Conservation (phyloP, 2,329 filamentous ascomycete species). For the Penicillium aurantiogriseum region DNA sequence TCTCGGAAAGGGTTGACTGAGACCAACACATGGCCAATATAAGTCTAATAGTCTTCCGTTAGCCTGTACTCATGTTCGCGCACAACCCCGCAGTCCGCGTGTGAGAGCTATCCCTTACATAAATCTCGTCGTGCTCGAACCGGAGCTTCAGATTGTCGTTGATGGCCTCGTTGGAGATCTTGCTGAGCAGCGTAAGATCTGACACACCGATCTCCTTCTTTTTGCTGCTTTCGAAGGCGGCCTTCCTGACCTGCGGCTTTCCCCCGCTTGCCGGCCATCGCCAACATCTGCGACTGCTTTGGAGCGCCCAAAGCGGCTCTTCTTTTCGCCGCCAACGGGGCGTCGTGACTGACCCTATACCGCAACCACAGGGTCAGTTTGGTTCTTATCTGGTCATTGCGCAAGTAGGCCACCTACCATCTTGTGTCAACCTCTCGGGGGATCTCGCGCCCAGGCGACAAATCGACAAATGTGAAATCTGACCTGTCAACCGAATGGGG, state of each 20-base stretch:
- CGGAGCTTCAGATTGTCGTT: constrained; percentile 99
- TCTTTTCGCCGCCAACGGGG: constrained; percentile 44
- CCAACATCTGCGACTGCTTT: constrained; percentile 44
- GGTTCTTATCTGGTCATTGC: background rate
- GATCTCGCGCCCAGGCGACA: constrained; percentile 33
- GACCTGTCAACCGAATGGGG: constrained; percentile 23
- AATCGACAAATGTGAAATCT: constrained; percentile 29
- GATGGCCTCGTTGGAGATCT: constrained; percentile 98
- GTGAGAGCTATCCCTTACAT: constrained; percentile 53
- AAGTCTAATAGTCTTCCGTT: constrained; percentile 59
- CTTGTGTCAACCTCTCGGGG: constrained; percentile 31
- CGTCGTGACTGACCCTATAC: constrained; percentile 45
- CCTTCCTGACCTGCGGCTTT: constrained; percentile 81
- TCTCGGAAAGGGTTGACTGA: constrained; percentile 98
- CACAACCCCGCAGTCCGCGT: constrained; percentile 16
- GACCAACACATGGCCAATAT: constrained; percentile 98
- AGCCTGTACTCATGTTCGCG: constrained; percentile 16
- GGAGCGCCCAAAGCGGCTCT: constrained; percentile 44
- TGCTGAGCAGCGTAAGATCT: constrained; percentile 94
- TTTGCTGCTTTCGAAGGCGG: constrained; percentile 91
- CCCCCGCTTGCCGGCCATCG: constrained; percentile 46
- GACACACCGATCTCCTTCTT: constrained; percentile 99
- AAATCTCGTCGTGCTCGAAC: constrained; percentile 96
- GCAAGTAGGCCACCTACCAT: constrained; percentile 32
- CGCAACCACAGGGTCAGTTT: constrained; percentile 21